These are phyloP conservation scores for Sclerotinia spermophila DNA, from an alignment of 2,329 filamentous ascomycete species.

Conservation along the genomic window DNA sequence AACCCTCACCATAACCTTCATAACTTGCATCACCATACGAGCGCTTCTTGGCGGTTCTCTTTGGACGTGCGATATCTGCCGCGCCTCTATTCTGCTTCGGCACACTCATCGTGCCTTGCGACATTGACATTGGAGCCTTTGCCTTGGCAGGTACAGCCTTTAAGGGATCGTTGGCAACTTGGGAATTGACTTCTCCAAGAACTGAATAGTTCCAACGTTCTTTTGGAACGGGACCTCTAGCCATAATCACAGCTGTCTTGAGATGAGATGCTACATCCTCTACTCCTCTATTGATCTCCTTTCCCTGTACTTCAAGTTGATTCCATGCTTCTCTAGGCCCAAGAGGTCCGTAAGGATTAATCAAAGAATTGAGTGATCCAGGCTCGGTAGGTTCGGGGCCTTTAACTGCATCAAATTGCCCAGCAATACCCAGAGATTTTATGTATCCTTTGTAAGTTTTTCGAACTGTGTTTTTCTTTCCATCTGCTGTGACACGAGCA, in stretches of 20 bases:
- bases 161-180: constrained; percentile 20
- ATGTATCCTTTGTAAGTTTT: constrained; percentile 68
- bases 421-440: constrained; percentile 58
- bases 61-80: constrained; percentile 48
- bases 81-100: constrained; percentile 7
- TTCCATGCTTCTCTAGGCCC: constrained; percentile 49
- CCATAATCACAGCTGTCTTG: constrained; percentile 53
- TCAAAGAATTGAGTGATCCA: constrained; percentile 45
- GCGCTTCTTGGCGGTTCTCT: constrained; percentile 67
- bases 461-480: constrained; percentile 62
- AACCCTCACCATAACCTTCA: constrained; percentile 71
- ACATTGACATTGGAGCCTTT: neutral
- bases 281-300: constrained; percentile 53
- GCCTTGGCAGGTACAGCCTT: constrained; percentile 23
- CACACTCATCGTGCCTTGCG: neutral
- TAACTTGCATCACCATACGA: constrained; percentile 72
- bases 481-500: constrained; percentile 60
- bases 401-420: constrained; percentile 58
- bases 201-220: constrained; percentile 55
- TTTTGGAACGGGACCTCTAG: constrained; percentile 53
- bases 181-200: constrained; percentile 48
- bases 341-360: constrained; percentile 45
- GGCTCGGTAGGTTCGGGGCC: constrained; percentile 44
- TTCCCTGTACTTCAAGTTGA: constrained; percentile 50
- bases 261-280: constrained; percentile 44